Conservation (phyloP, 768 basidiomycete species). For the Cystobasidiopsis lactophilus region DNA sequence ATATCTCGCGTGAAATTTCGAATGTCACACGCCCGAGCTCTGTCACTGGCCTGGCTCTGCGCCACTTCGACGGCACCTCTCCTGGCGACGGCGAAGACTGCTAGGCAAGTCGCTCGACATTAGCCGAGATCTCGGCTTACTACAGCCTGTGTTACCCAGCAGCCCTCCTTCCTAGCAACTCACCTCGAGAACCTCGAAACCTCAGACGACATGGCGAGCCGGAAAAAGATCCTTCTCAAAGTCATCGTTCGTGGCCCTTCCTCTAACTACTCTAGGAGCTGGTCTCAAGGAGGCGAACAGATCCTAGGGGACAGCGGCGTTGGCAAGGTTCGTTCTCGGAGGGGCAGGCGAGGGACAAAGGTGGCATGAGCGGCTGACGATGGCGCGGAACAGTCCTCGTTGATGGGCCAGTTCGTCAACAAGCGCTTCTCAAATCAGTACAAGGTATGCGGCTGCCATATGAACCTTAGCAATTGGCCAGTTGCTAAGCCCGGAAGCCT, state of each 20-base stretch:
- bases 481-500: constrained; percentile 24
- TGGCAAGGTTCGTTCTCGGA: neutral
- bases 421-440: constrained; percentile 99
- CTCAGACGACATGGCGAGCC: constrained; percentile 39
- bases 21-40: too few relatives aligned
- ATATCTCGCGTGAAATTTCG: too few relatives aligned
- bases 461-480: constrained; percentile 31
- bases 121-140: too few relatives aligned
- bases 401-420: constrained; percentile 99
- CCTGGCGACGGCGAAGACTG: too few relatives aligned
- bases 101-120: too few relatives aligned
- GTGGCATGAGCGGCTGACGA: neutral
- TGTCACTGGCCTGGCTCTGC: too few relatives aligned
- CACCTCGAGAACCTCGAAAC: too few relatives aligned
- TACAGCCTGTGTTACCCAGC: too few relatives aligned
- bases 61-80: too few relatives aligned
- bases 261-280: constrained; percentile 7
- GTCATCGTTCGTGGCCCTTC: constrained; percentile 11
- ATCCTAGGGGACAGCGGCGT: constrained; percentile 61
- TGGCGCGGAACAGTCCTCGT: constrained; percentile 97
- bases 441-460: too few relatives aligned
- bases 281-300: constrained; percentile 30
- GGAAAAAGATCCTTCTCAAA: constrained; percentile 31
- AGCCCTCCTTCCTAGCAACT: too few relatives aligned
- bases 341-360: neutral